A percentile compares a stretch with the other conserved stretches of the same genome.
Evolutionary conservation across 2,329 filamentous ascomycete genomes (phyloP).

Genomic region (Zymoseptoria passerinii): DNA sequence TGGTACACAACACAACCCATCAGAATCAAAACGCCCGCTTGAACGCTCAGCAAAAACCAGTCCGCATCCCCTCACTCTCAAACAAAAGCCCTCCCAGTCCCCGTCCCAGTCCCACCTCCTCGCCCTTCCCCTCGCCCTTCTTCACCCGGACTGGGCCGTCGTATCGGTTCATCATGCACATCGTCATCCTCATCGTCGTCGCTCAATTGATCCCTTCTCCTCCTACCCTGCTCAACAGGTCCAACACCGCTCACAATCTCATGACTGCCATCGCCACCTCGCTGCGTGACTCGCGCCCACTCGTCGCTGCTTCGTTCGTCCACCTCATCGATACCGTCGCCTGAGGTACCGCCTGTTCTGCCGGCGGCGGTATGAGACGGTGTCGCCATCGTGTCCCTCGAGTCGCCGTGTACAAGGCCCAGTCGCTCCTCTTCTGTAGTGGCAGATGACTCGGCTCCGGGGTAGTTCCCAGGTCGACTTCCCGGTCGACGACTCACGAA

Average conservation of each 20-base stretch:
- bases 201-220: conserved; percentile 12
- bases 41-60: background rate
- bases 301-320: conserved; percentile 23
- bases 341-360: conserved; percentile 11
- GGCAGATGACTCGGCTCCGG: conserved; percentile 7
- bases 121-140: conserved; percentile 1
- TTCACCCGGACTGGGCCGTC: conserved; percentile 12
- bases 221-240: conserved; percentile 17
- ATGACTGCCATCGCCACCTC: conserved; percentile 25
- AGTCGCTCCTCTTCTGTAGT: conserved; percentile 32
- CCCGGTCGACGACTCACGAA: conserved; percentile 24
- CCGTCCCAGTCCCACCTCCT: conserved; percentile 4
- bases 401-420: conserved; percentile 31
- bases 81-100: conserved; percentile 12
- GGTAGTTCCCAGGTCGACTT: conserved; percentile 11
- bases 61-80: background rate
- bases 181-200: conserved; percentile 17
- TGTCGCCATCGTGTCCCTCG: conserved; percentile 6
- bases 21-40: background rate
- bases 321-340: conserved; percentile 1
- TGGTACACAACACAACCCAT: background rate
- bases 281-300: conserved; percentile 15
- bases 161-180: conserved; percentile 16
- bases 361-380: background rate
- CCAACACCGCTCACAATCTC: conserved; percentile 18